A percentile compares a stretch with the other conserved stretches of the same genome.
Conservation (phyloP, 1,139 yeast species). For the Taphrina wiesneri region DNA sequence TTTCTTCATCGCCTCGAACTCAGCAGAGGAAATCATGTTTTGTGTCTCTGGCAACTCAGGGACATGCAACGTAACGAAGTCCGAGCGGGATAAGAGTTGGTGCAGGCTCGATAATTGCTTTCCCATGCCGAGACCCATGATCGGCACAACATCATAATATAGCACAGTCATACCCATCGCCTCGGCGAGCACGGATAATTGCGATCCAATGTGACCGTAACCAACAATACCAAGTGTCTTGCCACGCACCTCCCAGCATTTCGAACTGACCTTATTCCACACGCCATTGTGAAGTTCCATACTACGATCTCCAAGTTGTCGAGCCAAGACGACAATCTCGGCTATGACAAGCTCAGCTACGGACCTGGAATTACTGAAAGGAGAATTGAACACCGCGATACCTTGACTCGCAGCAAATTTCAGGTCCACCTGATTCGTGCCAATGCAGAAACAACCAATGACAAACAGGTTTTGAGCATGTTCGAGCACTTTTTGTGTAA, state of each 20-base stretch:
- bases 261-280: slow-evolving; percentile 94
- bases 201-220: slow-evolving; percentile 98
- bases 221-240: slow-evolving; percentile 96
- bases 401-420: slow-evolving; percentile 90
- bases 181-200: slow-evolving; percentile 94
- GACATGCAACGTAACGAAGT: slow-evolving; percentile 89
- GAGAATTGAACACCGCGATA: slow-evolving; percentile 96
- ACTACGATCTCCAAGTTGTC: slow-evolving; percentile 96
- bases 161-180: slow-evolving; percentile 97
- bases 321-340: slow-evolving; percentile 87
- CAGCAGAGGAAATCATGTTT: slow-evolving; percentile 84
- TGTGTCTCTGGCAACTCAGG: slow-evolving; percentile 94
- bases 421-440: slow-evolving; percentile 96
- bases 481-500: slow-evolving; percentile 72
- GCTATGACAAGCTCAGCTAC: slow-evolving; percentile 98
- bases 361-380: slow-evolving; percentile 96
- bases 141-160: slow-evolving; percentile 86
- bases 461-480: slow-evolving; percentile 88
- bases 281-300: slow-evolving; percentile 95
- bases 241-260: slow-evolving; percentile 99
- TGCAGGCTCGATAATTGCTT: slow-evolving; percentile 84
- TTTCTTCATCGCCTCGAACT: slow-evolving; percentile 93
- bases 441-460: slow-evolving; percentile 98
- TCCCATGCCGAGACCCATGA: slow-evolving; percentile 97
- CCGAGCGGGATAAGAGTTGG: slow-evolving; percentile 77